Conservation (phyloP, 2,329 filamentous ascomycete genomes). For the Calonectria pseudoreteaudii region DNA sequence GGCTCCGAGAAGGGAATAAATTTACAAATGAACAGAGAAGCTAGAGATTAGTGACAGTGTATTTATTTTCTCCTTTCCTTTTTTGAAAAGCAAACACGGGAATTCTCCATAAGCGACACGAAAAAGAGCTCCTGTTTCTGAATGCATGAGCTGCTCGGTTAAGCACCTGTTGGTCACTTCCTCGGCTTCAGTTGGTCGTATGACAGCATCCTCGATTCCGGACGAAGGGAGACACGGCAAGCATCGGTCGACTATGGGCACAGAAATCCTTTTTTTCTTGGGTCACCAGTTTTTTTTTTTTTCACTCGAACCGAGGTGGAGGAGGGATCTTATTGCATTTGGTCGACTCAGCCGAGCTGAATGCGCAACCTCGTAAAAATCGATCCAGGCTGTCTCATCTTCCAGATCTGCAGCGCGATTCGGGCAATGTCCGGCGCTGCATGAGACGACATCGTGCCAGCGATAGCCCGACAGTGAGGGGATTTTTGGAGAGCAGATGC, state of each 20-base stretch:
- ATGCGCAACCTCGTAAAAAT: neutral
- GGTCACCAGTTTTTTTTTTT: neutral
- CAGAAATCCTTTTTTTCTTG: neutral
- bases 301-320: neutral
- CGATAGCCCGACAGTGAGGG: neutral
- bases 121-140: neutral
- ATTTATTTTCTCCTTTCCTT: too few species aligned
- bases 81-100: neutral
- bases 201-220: neutral
- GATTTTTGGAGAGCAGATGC: neutral
- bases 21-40: neutral
- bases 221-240: neutral
- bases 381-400: neutral
- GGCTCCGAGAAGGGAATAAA: neutral
- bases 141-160: neutral
- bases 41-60: neutral
- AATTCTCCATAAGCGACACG: neutral
- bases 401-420: neutral
- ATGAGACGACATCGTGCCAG: neutral
- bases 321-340: neutral
- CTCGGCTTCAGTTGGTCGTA: slow-evolving; percentile 11
- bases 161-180: neutral
- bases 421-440: neutral
- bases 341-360: neutral
- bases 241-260: neutral